These are phyloP conservation scores for Aspergillus texensis DNA, from an alignment of 2,329 filamentous ascomycete species.

Conservation along the genomic window DNA sequence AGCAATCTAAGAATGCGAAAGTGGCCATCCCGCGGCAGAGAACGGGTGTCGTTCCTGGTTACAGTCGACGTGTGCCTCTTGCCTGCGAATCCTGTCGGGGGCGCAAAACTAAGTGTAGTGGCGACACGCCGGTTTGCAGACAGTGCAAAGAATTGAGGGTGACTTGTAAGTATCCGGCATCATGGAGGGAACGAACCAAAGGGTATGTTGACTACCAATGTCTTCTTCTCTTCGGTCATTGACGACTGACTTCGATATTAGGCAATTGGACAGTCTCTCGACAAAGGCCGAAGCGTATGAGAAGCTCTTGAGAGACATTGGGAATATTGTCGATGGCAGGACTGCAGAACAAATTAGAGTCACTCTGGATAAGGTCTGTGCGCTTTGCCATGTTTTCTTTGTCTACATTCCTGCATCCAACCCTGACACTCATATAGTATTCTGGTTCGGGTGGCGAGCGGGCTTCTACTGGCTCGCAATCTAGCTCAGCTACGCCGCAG, in stretches of 20 bases:
- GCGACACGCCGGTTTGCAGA: conserved; percentile 43
- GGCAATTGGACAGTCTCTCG: conserved; percentile 39
- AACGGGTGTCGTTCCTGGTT: conserved; percentile 16
- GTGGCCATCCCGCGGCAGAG: conserved; percentile 36
- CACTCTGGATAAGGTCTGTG: conserved; percentile 41
- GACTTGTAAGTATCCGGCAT: conserved; percentile 42
- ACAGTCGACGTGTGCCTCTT: conserved; percentile 35
- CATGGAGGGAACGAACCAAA: conserved; percentile 42
- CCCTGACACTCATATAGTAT: conserved; percentile 22
- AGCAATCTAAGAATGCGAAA: conserved; percentile 25
- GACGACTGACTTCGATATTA: conserved; percentile 11
- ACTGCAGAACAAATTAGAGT: conserved; percentile 39
- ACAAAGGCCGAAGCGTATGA: conserved; percentile 42
- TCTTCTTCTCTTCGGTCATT: conserved; percentile 9
- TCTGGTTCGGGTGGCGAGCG: conserved; percentile 19
- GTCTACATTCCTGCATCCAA: neutral
- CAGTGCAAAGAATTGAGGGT: conserved; percentile 44
- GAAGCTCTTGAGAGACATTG: conserved; percentile 40
- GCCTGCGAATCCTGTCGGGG: conserved; percentile 47
- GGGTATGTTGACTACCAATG: conserved; percentile 29
- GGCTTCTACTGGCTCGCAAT: conserved; percentile 27
- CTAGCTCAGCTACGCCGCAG: conserved; percentile 33
- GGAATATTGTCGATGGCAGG: conserved; percentile 34
- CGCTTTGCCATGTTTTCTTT: neutral
- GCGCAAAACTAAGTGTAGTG: conserved; percentile 49